Base-by-base conservation (phyloP, 441 rosid genomes). In the Pelargonium myrrhifolium region DNA sequence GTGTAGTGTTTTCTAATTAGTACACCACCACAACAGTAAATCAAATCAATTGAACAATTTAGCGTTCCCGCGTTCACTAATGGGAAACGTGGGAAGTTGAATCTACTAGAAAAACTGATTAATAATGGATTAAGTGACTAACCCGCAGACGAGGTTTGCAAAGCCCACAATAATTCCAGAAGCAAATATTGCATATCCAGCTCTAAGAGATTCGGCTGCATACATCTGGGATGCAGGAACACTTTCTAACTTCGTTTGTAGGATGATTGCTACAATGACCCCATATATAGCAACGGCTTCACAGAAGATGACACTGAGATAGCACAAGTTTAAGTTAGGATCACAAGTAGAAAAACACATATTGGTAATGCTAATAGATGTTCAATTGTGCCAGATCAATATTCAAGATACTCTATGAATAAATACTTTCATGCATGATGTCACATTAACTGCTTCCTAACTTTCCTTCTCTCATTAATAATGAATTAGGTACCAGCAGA, bases 271-370 rank as follows among this genome's bases (percentile, higher is more conserved):
- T 74, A 93, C 96, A 51, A 93, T 93, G 35, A 93, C 97, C 6
- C 98, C 98, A 81, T 93, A 93, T 65, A 93, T 93, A 64, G 98
- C 98, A 74, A 93, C 98, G 64, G 98, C 98, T 79, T 94, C 98
- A 64, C 99, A 94, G 78, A 94, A 94, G 72, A 94, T 94, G 15
- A 94, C 97, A 67, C 99, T 92, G 94, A 74, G 70, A 69, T 51
- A 70, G 66, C 69, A 81, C 51, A 70, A 59, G 28, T 7, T 64
- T 60, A 3, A 59, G 22, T 71, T 39, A 58, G 69, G 45, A 64
- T 62, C 55, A 75, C 18, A 0, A 62, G n/a, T 61, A 59, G 31
- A 39, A 64, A 24, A 60, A 64, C 69, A 26, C 40, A 39, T 53
- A 53, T 22, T 45, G 62, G 53, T 45, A 49, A 18, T 51, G 49